These are phyloP conservation scores for Zea luxurians DNA, from an alignment of 176 grass and related monocot genomes.

Conservation along the genomic window DNA sequence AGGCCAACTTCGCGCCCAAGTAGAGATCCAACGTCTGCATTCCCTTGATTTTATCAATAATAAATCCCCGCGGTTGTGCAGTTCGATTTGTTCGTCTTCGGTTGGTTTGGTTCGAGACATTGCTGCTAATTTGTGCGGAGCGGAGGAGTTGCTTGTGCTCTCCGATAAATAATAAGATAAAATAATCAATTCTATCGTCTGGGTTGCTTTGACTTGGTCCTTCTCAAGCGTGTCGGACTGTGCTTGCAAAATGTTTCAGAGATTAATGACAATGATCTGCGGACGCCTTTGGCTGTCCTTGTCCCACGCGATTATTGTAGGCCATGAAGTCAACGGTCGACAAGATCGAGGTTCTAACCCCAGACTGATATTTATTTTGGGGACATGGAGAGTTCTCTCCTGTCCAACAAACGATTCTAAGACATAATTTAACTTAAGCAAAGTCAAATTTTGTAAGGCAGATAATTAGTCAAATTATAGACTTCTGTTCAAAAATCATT, in stretches of 20 bases:
- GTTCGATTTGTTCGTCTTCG: conserved; percentile 5
- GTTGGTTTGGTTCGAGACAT: background rate
- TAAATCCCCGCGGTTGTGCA: background rate
- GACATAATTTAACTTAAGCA: background rate
- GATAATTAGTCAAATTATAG: no score
- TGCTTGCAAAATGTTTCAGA: background rate
- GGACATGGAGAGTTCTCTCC: no score
- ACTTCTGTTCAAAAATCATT: no score
- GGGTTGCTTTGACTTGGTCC: background rate
- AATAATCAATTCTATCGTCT: background rate
- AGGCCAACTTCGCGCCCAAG: conserved; percentile 48
- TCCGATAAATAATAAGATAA: background rate
- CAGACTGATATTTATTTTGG: no score
- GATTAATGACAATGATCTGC: background rate
- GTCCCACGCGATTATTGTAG: no score
- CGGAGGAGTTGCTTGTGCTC: background rate
- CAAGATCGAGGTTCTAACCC: no score
- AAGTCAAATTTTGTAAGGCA: no score
- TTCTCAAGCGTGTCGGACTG: background rate
- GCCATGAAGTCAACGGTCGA: no score
- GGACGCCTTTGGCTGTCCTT: no score
- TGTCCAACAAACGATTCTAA: background rate
- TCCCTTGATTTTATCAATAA: background rate
- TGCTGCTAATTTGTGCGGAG: background rate
- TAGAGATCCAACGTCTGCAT: background rate